Base-by-base conservation (phyloP, 805 yeast genomes). In the Teunomyces kruisii region DNA sequence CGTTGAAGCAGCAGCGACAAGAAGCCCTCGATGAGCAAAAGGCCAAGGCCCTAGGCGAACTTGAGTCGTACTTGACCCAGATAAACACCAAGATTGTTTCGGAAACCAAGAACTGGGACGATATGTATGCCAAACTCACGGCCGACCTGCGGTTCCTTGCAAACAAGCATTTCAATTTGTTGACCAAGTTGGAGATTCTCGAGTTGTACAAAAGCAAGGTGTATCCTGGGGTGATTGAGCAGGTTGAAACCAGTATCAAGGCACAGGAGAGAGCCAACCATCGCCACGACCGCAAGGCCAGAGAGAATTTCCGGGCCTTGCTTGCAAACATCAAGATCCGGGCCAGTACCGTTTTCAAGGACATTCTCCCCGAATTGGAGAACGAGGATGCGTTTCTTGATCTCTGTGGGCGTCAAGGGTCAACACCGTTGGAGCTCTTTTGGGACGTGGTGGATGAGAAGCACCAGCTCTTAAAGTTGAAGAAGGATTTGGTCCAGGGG, bases 321-420 rank as follows among this genome's bases (percentile, higher is more conserved):
- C 57, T 90, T 12, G 46, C 65, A 12, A 58, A 74, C 30, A 65
- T 84, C 19, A 61, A 61, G 6, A 62, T 72, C 19, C 65, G 59
- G 12, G 81, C 86, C 1, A 75, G 75, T 45, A 69, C 86, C 1
- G 69, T 64, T 41, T 89, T 95, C 83, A 65, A 62, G 39, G 84
- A 83, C 17, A 55, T 87, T 1, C 72, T 78, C 33, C 67, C 75
- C 0, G 47, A 56, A 4, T 54, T 88, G 1, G 79, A 79, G 47
- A 75, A 78, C 27, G 85, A 84, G 48, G 70, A 69, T 38, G 65
- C 79, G 12, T 89, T 85, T 56, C 55, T 78, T 12, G 79, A 75
- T 16, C 50, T 89, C 30, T 72, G 89, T 45, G 96, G 95, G 0
- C 74, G 90, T 43, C 72, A 78, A 37, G 96, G 96, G 0, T 88